Base-by-base conservation (phyloP, 306 rosid species). In the Vachellia collinsii region DNA sequence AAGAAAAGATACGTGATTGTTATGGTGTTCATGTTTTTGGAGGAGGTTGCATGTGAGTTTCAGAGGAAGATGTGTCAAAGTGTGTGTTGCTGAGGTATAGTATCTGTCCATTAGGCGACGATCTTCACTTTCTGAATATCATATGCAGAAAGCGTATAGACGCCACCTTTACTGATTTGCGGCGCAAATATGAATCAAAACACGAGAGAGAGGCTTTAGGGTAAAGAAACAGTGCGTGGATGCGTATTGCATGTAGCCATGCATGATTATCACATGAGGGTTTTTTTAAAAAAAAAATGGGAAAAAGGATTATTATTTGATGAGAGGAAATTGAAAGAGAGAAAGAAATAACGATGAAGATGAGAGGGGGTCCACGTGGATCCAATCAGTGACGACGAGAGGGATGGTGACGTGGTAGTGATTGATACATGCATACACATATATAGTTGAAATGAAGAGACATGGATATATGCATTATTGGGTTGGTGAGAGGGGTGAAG, bases 151-250 rank as follows among this genome's bases (percentile, higher is more conserved):
- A 73, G 85, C 56, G 13, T 20, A 39, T 61, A 25, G 61, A 47
- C 50, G 50, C 41, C 69, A 37, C 19, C 62, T 67, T 29, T 64
- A 37, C 75, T 85, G 25, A 75, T 79, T 79, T 47, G 84, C 80
- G 84, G 77, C 88, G 84, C 74, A 46, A 80, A 72, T 38, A 66
- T 7, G 46, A 14, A 13, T 65, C 48, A 39, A 8, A 37, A 13
- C 37, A 14, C 20, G 13, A 48, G 42, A 67, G 12, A 13, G 36
- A 23, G 41, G 17, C 10, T 42, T 8, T 4, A n/a, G 29, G 48
- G 13, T 66, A 39, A 67, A 43, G 50, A 41, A 39, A 66, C 34
- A 29, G 34, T 29, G 34, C 34, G 34, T 29, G 1, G 34, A 29
- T 29, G 34, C 34, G 34, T 29, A 29, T 29, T 29, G 34, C 34